phyloP scores from a whole-genome alignment of 495 filamentous ascomycete species.

The Elaphomyces granulatus region DNA sequence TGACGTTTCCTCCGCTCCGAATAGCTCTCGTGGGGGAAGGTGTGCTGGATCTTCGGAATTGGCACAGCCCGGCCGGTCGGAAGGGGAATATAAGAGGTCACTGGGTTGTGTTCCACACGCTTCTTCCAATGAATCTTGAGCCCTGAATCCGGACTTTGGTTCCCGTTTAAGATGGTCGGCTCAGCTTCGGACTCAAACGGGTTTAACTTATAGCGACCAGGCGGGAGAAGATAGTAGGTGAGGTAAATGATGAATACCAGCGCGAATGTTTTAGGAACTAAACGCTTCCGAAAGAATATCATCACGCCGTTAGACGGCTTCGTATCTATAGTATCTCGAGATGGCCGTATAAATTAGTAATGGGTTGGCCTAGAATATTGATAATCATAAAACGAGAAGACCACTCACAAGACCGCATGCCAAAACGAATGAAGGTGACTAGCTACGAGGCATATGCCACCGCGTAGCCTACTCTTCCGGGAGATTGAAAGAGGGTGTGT shows the following conservation, averaged over 20 bases:
- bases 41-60: constrained; percentile 38
- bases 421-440: too few relatives aligned
- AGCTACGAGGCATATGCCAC: too few relatives aligned
- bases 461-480: too few relatives aligned
- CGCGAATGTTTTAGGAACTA: constrained; percentile 16
- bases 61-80: constrained; percentile 26
- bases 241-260: constrained; percentile 17
- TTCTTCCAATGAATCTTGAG: constrained; percentile 27
- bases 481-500: too few relatives aligned
- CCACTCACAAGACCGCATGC: too few relatives aligned
- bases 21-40: constrained; percentile 33
- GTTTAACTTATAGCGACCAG: constrained; percentile 3
- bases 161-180: constrained; percentile 1
- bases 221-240: constrained; percentile 17
- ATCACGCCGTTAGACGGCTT: too few relatives aligned
- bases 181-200: not conserved
- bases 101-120: constrained; percentile 33
- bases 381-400: too few relatives aligned
- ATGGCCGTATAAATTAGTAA: too few relatives aligned
- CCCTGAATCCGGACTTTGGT: constrained; percentile 7
- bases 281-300: constrained; percentile 16
- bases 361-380: too few relatives aligned
- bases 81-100: constrained; percentile 33
- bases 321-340: too few relatives aligned
- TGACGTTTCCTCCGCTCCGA: constrained; percentile 12